Percentiles rank a stretch among this genome's conserved stretches.
Conservation (phyloP, 1,284 basidiomycete genomes). For the Ustilago xerochloae region DNA sequence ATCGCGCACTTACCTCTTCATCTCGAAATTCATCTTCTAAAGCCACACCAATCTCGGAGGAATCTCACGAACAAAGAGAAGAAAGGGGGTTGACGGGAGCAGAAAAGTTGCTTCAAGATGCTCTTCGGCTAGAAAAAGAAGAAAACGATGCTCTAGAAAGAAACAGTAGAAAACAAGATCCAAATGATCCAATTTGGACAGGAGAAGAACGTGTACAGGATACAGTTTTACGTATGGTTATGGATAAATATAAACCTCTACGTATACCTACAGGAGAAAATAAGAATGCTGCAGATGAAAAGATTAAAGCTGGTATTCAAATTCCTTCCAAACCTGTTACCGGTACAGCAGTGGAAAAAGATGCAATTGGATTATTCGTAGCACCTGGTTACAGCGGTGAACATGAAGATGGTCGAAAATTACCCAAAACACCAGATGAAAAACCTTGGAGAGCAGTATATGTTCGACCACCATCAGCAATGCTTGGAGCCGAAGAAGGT, state of each 20-base stretch:
- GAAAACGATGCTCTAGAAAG: conserved; percentile 9
- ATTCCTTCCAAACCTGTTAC: conserved; percentile 14
- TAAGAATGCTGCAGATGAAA: conserved; percentile 42
- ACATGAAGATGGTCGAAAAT: conserved; percentile 41
- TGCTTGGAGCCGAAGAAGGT: conserved; percentile 15
- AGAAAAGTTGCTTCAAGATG: conserved; percentile 29
- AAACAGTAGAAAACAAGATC: conserved; percentile 2
- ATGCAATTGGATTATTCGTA: background rate
- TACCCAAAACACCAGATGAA: conserved; percentile 54
- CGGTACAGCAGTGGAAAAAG: background rate
- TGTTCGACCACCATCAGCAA: conserved; percentile 51
- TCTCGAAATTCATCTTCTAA: background rate
- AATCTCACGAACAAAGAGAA: background rate
- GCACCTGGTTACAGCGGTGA: background rate
- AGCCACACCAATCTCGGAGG: background rate
- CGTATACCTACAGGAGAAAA: conserved; percentile 4
- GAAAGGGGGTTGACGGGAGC: conserved; percentile 20
- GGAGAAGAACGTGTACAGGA: conserved; percentile 61
- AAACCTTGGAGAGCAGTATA: conserved; percentile 63
- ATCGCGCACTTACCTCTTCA: background rate
- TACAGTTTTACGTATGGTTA: conserved; percentile 61
- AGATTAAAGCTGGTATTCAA: conserved; percentile 43
- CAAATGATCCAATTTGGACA: conserved; percentile 55
- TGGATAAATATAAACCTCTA: conserved; percentile 64
- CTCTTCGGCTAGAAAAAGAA: conserved; percentile 16